Evolutionary conservation across 2,329 filamentous ascomycete genomes (phyloP), one percentile per base, ranked within the genome.

Genomic region (Penicillium rolfsii): DNA sequence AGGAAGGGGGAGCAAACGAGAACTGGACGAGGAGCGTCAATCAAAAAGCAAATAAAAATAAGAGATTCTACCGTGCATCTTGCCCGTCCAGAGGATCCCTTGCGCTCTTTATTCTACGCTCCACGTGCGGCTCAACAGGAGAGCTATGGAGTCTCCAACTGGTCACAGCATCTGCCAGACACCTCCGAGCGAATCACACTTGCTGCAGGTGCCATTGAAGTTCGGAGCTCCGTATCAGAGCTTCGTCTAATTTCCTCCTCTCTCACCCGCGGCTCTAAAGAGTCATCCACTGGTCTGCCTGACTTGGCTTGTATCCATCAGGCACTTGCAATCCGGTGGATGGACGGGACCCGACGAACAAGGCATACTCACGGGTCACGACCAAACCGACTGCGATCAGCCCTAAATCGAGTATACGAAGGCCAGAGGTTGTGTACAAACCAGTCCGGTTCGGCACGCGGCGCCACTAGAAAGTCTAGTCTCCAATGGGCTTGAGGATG

Each of bases 71-170:
- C 22, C 24, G 11, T 40, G 22, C 50, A 28, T 41, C 35, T 14
- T 40, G n/a, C 24, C 33, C 19, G 33, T 41, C 33, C 19, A 22
- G 19, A 26, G 60, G 43, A 40, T 55, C 46, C 60, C 56, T 59
- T 64, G 50, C 52, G 38, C 45, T 30, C 40, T 61, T 64, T 66
- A 66, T 62, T 41, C 16, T 52, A 24, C 40, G 24, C 48, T 52
- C 48, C 56, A 59, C 40, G 50, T 58, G 61, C 59, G 50, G 56
- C 59, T 60, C 49, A 36, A 22, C 1, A 2, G 26, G 24, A 11
- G 24, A 26, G 28, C 35, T 14, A 40, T 38, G 6, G 19, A 24
- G 33, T 52, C 30, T 5, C 12, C n/a, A 38, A 38, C 30, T 16
- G 49, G 16, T 7, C 9, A 2, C 1, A 11, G 16, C 30, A 33